A percentile compares a stretch with the other conserved stretches of the same genome.
These are phyloP conservation scores for Trichophyton simii DNA, from an alignment of 2,329 filamentous ascomycete genomes.

Conservation along the genomic window DNA sequence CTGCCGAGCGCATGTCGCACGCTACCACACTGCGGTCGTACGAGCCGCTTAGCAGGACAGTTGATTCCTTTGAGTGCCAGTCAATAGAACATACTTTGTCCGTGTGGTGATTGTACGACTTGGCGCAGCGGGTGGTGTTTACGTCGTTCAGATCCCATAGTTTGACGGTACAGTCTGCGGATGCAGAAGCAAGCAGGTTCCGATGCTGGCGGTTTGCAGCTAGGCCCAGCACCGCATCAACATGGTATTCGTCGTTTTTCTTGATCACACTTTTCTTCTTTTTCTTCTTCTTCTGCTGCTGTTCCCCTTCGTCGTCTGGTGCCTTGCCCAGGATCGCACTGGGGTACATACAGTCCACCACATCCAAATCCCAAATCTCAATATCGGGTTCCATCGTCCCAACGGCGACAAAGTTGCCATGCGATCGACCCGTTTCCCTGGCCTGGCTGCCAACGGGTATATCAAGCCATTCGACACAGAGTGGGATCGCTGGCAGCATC, in stretches of 20 bases:
- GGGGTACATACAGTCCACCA: conserved; percentile 94
- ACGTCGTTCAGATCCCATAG: conserved; percentile 91
- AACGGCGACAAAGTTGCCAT: conserved; percentile 84
- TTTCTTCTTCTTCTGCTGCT: conserved; percentile 49
- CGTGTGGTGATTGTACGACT: conserved; percentile 90
- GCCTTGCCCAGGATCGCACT: conserved; percentile 80
- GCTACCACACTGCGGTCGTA: conserved; percentile 91
- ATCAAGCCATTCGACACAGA: conserved; percentile 92
- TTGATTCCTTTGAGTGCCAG: conserved; percentile 82
- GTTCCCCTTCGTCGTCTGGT: conserved; percentile 31
- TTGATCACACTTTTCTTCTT: conserved; percentile 82
- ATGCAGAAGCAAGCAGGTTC: conserved; percentile 86
- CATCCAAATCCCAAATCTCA: conserved; percentile 94
- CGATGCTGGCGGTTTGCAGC: conserved; percentile 87
- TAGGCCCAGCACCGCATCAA: conserved; percentile 82
- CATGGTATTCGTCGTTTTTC: conserved; percentile 82
- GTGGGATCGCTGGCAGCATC: conserved; percentile 92
- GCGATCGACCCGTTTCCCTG: conserved; percentile 45
- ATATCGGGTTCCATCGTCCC: conserved; percentile 98
- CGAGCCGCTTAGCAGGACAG: conserved; percentile 78
- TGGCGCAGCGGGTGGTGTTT: conserved; percentile 80
- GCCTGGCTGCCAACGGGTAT: conserved; percentile 66
- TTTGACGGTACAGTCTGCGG: conserved; percentile 94
- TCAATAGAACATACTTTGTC: conserved; percentile 95
- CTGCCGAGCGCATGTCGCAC: conserved; percentile 91